Evolutionary conservation across 116 monocot species (phyloP), one percentile per base, ranked within the genome.

Genomic region (Zostera marina): DNA sequence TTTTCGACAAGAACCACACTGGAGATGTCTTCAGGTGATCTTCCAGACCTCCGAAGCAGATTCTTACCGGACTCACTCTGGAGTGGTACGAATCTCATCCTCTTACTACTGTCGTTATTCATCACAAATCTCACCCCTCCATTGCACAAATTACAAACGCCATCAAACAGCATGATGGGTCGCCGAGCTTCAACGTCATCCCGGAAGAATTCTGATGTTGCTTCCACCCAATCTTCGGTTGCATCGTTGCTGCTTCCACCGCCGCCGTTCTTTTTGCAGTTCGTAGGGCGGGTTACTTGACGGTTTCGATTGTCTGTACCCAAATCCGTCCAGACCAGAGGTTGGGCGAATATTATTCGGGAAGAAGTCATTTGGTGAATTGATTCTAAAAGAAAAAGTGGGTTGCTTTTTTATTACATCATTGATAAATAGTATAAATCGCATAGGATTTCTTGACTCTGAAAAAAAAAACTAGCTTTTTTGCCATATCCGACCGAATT

Each of bases 121-220:
- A 79, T 70, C 1, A 87, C 87, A 26, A 93, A 76, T 0, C 79
- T 63, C 32, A 87, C 87, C 7, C 87, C 92, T 46, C 87, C 87
- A 40, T 87, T 87, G 87, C 92, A 93, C 21, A 93, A 55, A 58
- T 93, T 93, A 65, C 92, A 93, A 5, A 93, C 92, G n/a, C 84
- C 92, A 25, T 92, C 87, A 68, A 92, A 92, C 55, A 92, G 80
- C 92, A 92, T 83, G 83, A 87, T 87, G 52, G 87, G 83, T 48
- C 92, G 73, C 32, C 32, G 32, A 5, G 32, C 32, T 2, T 0
- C 32, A n/a, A 60, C 46, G 56, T 92, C 92, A 49, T 64, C 52
- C 14, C 59, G 66, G 67, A 92, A 92, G 78, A 83, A 92, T 59
- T 74, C 78, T 5, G 57, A 73, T 26, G 80, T 79, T 51, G 67